Evolutionary conservation across 2,329 filamentous ascomycete species (phyloP), one percentile per base, ranked within the genome.

Genomic region (Dactylellina leptospora): DNA sequence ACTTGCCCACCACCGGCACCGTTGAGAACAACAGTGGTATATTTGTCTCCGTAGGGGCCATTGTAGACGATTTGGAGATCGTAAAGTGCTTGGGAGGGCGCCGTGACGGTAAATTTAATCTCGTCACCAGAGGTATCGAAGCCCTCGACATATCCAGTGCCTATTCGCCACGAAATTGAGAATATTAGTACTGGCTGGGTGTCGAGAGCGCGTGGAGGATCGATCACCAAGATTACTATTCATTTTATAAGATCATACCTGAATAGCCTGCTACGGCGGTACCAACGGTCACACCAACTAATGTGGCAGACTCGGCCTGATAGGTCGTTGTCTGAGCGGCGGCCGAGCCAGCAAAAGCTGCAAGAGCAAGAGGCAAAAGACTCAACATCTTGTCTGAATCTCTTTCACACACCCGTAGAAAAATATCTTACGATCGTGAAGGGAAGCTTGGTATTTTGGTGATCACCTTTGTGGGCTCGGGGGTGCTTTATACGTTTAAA

Each of bases 81-180:
- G 74, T 82, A 83, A 5, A 84, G 79, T 38, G 77, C 78, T 9
- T 78, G 74, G 0, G 74, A 75, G 18, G 75, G 76, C 62, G 78
- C 79, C 54, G 77, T 77, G 36, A 84, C 73, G 16, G 76, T 80
- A 76, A 84, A 83, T 13, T 79, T 96, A 61, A 84, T 77, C 73
- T 81, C 80, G 76, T 84, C 82, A 3, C 77, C 75, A 4, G 76
- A 74, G 3, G 78, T 77, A 36, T 83, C 81, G 74, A 84, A 84
- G 30, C 82, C 80, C 36, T 81, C 80, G 11, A 84, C 81, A 66
- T 84, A 84, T 18, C 82, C 82, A 13, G 79, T 80, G 11, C 82
- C 82, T 82, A 50, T 59, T 38, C 10, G 50, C 16, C 13, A 70
- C 11, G 11, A 20, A 44, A 22, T 2, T 23, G 4, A n/a, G n/a